A percentile compares a stretch with the other conserved stretches of the same genome.
Conservation (phyloP, 176 grass and related monocot species). For the Avena atlantica region DNA sequence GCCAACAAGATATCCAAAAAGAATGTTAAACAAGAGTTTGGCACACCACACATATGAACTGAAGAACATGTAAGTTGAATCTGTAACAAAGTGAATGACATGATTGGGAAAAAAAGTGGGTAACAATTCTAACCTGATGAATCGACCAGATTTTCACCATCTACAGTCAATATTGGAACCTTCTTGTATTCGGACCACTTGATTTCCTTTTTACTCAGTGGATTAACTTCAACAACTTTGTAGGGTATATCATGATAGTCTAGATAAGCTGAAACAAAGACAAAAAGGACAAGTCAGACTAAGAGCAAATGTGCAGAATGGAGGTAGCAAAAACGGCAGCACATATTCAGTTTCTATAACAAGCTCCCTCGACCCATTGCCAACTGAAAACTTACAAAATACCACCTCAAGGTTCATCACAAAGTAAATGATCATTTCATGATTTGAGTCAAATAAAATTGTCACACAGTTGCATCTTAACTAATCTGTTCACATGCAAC, state of each 20-base stretch:
- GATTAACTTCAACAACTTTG: constrained; percentile 98
- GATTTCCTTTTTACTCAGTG: constrained; percentile 98
- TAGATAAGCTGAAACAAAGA: constrained; percentile 71
- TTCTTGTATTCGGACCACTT: constrained; percentile 99
- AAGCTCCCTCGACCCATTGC: neutral
- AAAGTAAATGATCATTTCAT: constrained; percentile 4
- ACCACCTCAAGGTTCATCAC: neutral
- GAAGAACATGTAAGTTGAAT: neutral
- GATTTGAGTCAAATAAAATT: neutral
- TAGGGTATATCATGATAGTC: constrained; percentile 99
- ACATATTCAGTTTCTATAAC: neutral
- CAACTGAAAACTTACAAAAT: neutral
- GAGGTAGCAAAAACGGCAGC: neutral
- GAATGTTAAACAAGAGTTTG: constrained; percentile 35
- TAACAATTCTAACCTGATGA: constrained; percentile 74
- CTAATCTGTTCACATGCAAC: neutral
- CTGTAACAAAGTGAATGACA: neutral
- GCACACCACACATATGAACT: neutral
- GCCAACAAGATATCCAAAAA: constrained; percentile 28
- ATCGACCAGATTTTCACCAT: constrained; percentile 83
- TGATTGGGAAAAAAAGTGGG: neutral
- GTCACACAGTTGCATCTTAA: neutral
- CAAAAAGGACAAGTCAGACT: constrained; percentile 32
- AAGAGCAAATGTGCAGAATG: constrained; percentile 9
- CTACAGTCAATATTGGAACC: constrained; percentile 93